phyloP scores from a whole-genome alignment of 441 rosid species.

The Breynia disticha region DNA sequence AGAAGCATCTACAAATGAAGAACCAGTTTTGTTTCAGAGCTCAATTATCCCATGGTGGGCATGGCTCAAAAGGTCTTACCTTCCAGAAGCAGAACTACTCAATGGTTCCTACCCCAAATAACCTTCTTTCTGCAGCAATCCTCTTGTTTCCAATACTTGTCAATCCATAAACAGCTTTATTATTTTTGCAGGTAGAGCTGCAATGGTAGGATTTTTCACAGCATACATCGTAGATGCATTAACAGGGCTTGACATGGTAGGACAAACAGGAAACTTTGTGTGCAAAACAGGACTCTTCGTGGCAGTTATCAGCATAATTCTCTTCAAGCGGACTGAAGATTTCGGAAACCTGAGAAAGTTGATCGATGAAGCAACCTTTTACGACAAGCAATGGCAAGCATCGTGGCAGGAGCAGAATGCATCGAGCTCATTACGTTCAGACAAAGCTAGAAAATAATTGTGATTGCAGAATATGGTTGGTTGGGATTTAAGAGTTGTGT shows the following conservation, averaged over 20 bases:
- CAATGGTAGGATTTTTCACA: constrained; percentile 50
- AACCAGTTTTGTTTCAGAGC: constrained; percentile 44
- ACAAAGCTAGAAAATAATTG: constrained; percentile 8
- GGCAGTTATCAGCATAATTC: constrained; percentile 21
- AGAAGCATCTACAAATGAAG: constrained; percentile 36
- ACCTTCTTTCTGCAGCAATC: not conserved
- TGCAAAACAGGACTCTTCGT: constrained; percentile 38
- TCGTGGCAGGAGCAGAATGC: constrained; percentile 31
- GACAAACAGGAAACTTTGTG: constrained; percentile 34
- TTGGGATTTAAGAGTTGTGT: too few species aligned
- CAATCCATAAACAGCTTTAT: not conserved
- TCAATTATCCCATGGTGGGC: constrained; percentile 55
- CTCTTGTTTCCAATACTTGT: not conserved
- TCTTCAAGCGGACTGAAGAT: constrained; percentile 25
- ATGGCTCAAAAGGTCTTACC: constrained; percentile 39
- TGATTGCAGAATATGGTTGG: not conserved
- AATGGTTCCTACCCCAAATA: constrained; percentile 22
- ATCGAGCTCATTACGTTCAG: constrained; percentile 5
- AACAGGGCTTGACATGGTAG: constrained; percentile 39
- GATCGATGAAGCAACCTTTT: constrained; percentile 39
- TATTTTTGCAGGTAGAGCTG: constrained; percentile 40
- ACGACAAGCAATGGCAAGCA: constrained; percentile 49
- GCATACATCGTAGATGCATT: constrained; percentile 32
- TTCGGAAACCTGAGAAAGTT: constrained; percentile 24
- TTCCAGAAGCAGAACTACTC: constrained; percentile 44